Percentiles rank a stretch among this genome's conserved stretches.
These are phyloP conservation scores for Verticillium zaregamsianum DNA, from an alignment of 2,329 filamentous ascomycete species.

Conservation along the genomic window DNA sequence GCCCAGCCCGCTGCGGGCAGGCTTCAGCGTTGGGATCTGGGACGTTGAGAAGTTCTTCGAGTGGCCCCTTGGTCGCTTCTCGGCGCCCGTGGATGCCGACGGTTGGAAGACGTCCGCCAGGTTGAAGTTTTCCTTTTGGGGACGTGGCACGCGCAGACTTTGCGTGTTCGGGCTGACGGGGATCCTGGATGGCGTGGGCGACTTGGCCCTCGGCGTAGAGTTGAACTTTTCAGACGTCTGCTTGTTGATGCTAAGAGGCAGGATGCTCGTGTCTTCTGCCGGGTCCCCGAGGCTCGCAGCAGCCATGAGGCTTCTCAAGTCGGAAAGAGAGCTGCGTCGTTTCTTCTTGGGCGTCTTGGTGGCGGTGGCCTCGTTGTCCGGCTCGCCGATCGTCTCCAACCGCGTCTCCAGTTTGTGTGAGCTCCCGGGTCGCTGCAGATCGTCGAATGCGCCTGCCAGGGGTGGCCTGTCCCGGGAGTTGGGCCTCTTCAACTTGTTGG, in stretches of 20 bases:
- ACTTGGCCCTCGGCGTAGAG: slow-evolving; percentile 40
- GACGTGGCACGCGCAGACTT: slow-evolving; percentile 34
- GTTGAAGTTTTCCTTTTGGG: slow-evolving; percentile 43
- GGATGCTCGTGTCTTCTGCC: slow-evolving; percentile 28
- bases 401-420: slow-evolving; percentile 52
- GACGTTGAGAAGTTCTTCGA: slow-evolving; percentile 48
- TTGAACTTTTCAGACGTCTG: slow-evolving; percentile 54
- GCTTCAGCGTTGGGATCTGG: slow-evolving; percentile 50
- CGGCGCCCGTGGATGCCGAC: slow-evolving; percentile 3
- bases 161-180: slow-evolving; percentile 44
- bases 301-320: slow-evolving; percentile 68
- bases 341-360: slow-evolving; percentile 62
- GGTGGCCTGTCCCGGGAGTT: slow-evolving; percentile 57
- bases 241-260: slow-evolving; percentile 49
- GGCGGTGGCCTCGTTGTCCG: slow-evolving; percentile 36
- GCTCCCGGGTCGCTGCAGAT: slow-evolving; percentile 50
- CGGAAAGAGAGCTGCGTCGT: slow-evolving; percentile 85
- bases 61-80: slow-evolving; percentile 25
- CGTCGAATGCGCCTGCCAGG: slow-evolving; percentile 59
- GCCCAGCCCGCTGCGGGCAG: slow-evolving; percentile 23
- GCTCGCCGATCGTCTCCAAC: slow-evolving; percentile 58
- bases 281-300: slow-evolving; percentile 49
- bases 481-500: slow-evolving; percentile 46
- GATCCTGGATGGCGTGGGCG: slow-evolving; percentile 46
- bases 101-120: slow-evolving; percentile 7